phyloP scores from a whole-genome alignment of 164 flowering plant species.

The Taxillus chinensis region DNA sequence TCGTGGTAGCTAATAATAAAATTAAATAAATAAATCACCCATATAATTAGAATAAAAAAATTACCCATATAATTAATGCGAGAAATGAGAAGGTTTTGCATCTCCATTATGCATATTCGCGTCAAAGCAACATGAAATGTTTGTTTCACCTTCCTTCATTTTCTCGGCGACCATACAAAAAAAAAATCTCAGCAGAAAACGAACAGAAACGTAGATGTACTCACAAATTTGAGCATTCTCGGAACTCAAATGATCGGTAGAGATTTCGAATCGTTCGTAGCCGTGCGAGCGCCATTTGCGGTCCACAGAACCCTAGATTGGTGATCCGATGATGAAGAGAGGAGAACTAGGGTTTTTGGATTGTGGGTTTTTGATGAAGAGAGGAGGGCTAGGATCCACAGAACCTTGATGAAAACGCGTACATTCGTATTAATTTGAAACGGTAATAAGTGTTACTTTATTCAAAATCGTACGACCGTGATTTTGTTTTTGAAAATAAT shows the following conservation, averaged over 20 bases:
- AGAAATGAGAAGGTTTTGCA: neutral
- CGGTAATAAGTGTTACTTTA: too few species aligned
- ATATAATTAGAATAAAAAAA: neutral
- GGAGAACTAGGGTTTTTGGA: neutral
- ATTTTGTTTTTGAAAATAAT: too few species aligned
- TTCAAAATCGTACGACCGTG: too few species aligned
- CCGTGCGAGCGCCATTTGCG: conserved; percentile 23
- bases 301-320: conserved; percentile 4
- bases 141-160: neutral
- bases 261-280: conserved; percentile 24
- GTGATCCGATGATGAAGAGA: neutral
- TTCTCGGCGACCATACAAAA: conserved; percentile 8
- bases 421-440: too few species aligned
- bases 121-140: neutral
- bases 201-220: neutral
- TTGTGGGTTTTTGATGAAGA: too few species aligned
- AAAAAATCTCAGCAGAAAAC: too few species aligned
- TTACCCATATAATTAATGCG: neutral
- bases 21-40: neutral
- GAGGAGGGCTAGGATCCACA: too few species aligned
- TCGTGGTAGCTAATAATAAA: neutral
- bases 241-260: conserved; percentile 14
- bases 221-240: conserved; percentile 26
- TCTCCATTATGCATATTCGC: neutral
- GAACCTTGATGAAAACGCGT: too few species aligned